Conservation (phyloP, 2,329 filamentous ascomycete species). For the Colletotrichum lupini region DNA sequence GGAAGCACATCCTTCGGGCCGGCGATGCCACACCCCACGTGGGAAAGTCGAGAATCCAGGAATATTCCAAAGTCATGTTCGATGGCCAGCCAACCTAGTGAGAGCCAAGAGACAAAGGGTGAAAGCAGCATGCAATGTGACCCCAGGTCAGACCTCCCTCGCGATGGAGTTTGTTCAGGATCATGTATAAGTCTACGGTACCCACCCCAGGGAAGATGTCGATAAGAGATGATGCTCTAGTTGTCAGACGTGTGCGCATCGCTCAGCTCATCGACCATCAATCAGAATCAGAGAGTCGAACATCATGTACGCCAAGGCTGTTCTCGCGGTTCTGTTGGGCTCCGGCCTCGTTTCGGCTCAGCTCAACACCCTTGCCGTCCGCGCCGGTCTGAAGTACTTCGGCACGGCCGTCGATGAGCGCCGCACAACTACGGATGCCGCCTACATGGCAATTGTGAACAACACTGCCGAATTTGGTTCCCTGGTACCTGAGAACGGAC, state of each 20-base stretch:
- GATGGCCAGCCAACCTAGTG: background rate
- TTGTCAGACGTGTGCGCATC: background rate
- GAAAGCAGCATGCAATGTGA: background rate
- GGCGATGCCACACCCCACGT: conserved; percentile 12
- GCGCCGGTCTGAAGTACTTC: conserved; percentile 68
- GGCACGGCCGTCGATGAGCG: conserved; percentile 68
- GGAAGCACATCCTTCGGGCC: conserved; percentile 9
- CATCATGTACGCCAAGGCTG: conserved; percentile 34
- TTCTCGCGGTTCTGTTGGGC: conserved; percentile 27
- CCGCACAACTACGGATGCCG: conserved; percentile 50
- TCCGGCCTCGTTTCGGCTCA: conserved; percentile 42
- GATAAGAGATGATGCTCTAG: background rate
- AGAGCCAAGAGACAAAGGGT: background rate
- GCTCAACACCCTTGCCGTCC: conserved; percentile 60
- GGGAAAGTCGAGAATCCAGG: background rate
- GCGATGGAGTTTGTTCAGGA: background rate
- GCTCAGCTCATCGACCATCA: too few relatives aligned
- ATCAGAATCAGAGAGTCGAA: too few relatives aligned
- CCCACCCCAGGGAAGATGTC: background rate
- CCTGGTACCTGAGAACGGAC: conserved; percentile 69
- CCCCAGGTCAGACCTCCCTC: background rate
- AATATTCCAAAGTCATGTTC: background rate
- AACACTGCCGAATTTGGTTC: conserved; percentile 69
- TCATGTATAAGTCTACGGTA: conserved; percentile 11
- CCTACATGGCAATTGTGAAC: conserved; percentile 65